Evolutionary conservation across 257 asterid genomes (phyloP), one percentile per base, ranked within the genome.

Genomic region (Leptodermis oblonga): DNA sequence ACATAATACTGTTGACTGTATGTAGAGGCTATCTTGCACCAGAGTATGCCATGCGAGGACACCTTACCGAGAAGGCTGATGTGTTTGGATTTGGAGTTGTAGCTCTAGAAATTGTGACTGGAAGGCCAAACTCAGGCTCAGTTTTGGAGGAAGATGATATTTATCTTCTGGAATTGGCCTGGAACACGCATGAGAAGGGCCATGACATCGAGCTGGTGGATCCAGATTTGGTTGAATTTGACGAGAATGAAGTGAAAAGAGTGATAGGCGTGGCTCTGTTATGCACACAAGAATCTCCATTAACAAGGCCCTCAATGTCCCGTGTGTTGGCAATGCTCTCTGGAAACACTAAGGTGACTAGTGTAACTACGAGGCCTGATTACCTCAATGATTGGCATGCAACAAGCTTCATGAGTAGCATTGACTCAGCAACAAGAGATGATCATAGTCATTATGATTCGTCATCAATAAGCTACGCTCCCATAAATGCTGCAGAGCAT

Each of bases 51-150:
- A 25, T 74, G 73, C 73, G 73, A n/a, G 78, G 78, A 37, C 73
- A 68, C 56, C 73, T 74, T 28, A 74, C 73, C 3, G 78, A 74
- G 53, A 74, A 74, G 53, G 78, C 65, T 17, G 78, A 74, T 28
- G 73, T 74, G 54, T 74, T 74, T 28, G 78, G 78, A n/a, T 74
- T 67, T 49, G 78, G 78, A 36, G 78, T 74, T 4, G 73, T 68
- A 3, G 78, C 73, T 26, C 31, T 74, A 22, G 78, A 74, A 68
- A 67, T 74, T 33, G 67, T 74, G 28, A 74, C 73, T 1, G 78
- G 78, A 49, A 67, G 78, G 63, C 54, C 65, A 25, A 74, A 67
- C 39, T 42, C 78, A 7, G 61, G 39, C 56, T 17, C 64, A 28
- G 64, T 26, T 64, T n/a, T 52, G 26, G 73, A 74, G 64, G 73